Conservation (phyloP, 75 land plant genomes). For the Gnetum montanum region DNA sequence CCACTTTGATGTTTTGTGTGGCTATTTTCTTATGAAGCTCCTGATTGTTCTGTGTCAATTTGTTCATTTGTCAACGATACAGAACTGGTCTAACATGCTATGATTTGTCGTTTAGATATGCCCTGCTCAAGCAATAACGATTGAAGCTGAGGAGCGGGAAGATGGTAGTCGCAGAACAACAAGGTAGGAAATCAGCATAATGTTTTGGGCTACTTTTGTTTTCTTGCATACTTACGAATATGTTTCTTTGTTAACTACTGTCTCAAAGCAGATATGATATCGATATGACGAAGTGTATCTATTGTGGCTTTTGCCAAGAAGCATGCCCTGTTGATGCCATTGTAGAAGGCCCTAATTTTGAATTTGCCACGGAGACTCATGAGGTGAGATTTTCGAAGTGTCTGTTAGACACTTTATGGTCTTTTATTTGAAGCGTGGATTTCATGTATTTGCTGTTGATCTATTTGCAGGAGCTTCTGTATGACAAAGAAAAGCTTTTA, state of each 20-base stretch:
- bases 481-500: slow-evolving; percentile 96
- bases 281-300: slow-evolving; percentile 99
- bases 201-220: slow-evolving; percentile 2
- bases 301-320: slow-evolving; percentile 99
- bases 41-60: no score
- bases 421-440: not conserved
- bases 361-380: slow-evolving; percentile 97
- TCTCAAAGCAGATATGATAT: slow-evolving; percentile 93
- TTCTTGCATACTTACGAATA: not conserved
- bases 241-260: not conserved
- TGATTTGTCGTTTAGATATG: no score
- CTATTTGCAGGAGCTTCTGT: slow-evolving; percentile 72
- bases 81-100: no score
- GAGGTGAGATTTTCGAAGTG: slow-evolving; percentile 36
- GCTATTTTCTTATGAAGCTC: no score
- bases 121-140: slow-evolving; percentile 98
- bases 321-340: slow-evolving; percentile 99
- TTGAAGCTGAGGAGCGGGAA: slow-evolving; percentile 97
- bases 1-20: no score
- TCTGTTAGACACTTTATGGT: not conserved
- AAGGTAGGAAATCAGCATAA: slow-evolving; percentile 64
- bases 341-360: slow-evolving; percentile 98
- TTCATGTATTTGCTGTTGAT: not conserved
- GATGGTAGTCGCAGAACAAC: slow-evolving; percentile 98
- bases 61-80: no score